Base-by-base conservation (phyloP, 2,329 filamentous ascomycete genomes). In the Mycosphaerella sp. region DNA sequence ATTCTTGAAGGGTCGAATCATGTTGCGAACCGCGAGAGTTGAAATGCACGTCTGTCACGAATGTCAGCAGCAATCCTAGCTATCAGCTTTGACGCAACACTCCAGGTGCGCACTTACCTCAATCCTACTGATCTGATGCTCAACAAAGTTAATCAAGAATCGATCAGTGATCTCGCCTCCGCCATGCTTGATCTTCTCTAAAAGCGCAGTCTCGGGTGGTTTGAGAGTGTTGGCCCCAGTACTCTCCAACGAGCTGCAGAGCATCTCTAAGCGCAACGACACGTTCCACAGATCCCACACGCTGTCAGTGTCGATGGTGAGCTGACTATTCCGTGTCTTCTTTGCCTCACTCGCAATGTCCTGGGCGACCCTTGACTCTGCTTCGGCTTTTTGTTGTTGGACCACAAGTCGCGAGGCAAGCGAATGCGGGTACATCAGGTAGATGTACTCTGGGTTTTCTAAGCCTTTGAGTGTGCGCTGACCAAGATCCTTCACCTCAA, bases 401-500 rank as follows among this genome's bases (percentile, higher is more conserved):
- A 84, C 79, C 12, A 85, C 79, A 53, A 89, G 84, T 54, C 93
- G 85, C 35, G 88, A 89, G 10, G 87, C 82, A 28, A 98, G 79
- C 0, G 86, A 81, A 67, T 95, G 89, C 2, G 93, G 91, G 67
- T 96, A 98, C 68, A 98, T 86, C 52, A 95, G 84, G 71, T 95
- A 97, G 60, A 98, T 85, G 54, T 89, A 85, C 68, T 98, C 93
- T 0, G 93, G 91, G 66, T 98, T 98, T 70, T 98, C 93, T 10
- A 98, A 82, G 27, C 93, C 93, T 72, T 98, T 98, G 50, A 98
- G 78, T 66, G 95, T 96, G 60, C 86, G 85, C 70, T 97, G 90
- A 43, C 93, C 93, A 68, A 95, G 85, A 63, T 96, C 90, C 70
- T 96, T 96, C 65, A 97, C 89, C 67, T 95, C 89, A 64, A 97